These are phyloP conservation scores for Candida glucosophila DNA, from an alignment of 1,139 yeast species.

Conservation along the genomic window DNA sequence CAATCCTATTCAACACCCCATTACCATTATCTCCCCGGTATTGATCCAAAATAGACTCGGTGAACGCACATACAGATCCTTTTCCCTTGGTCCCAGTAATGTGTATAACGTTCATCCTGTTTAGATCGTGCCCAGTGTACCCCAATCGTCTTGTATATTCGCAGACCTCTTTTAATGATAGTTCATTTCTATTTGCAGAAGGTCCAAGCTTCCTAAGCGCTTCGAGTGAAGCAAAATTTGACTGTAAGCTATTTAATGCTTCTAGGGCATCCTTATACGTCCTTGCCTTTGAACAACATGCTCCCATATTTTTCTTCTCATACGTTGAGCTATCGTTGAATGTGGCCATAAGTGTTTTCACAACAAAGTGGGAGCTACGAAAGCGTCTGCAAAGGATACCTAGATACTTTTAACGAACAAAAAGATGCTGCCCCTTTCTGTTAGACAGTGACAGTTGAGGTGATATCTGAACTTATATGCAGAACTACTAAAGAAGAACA, in stretches of 20 bases:
- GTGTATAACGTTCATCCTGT: conserved; percentile 72
- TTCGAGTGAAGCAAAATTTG: conserved; percentile 84
- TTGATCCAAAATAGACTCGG: conserved; percentile 69
- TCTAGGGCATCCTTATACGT: conserved; percentile 66
- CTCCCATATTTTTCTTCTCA: too few relatives aligned
- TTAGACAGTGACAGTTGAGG: too few relatives aligned
- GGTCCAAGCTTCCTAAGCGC: conserved; percentile 68
- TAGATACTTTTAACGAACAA: too few relatives aligned
- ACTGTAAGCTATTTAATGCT: conserved; percentile 80
- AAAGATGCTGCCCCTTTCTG: too few relatives aligned
- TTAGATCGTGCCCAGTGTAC: conserved; percentile 59
- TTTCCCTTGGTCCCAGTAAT: conserved; percentile 98
- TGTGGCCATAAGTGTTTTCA: too few relatives aligned
- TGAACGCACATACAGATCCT: conserved; percentile 95
- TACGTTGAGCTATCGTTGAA: too few relatives aligned
- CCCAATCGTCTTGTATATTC: conserved; percentile 91
- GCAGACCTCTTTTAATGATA: conserved; percentile 76
- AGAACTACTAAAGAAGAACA: too few relatives aligned
- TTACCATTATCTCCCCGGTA: conserved; percentile 20
- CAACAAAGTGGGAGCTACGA: too few relatives aligned
- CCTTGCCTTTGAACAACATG: conserved; percentile 9
- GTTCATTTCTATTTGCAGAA: conserved; percentile 50
- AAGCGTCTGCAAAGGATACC: too few relatives aligned
- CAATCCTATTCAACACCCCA: conserved; percentile 48
- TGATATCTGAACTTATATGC: too few relatives aligned